Percentiles rank a stretch among this genome's conserved stretches.
Evolutionary conservation across 257 asterid genomes (phyloP).

Genomic region (Coffea eugenioides): DNA sequence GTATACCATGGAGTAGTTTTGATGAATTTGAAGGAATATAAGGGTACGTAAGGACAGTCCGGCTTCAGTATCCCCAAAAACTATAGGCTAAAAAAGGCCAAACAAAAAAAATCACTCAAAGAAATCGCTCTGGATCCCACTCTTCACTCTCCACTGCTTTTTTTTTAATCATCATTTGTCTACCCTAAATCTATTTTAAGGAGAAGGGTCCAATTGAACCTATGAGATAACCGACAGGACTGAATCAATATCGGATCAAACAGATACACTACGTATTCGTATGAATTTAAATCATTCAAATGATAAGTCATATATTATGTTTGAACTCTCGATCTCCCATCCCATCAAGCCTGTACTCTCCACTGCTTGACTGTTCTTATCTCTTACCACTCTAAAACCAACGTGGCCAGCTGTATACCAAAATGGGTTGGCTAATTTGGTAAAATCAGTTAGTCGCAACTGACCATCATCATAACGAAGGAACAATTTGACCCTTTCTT

Average conservation of each 20-base stretch:
- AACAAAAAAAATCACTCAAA: neutral
- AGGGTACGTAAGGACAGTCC: neutral
- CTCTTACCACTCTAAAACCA: neutral
- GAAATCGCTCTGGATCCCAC: neutral
- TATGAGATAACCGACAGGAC: no score
- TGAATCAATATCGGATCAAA: no score
- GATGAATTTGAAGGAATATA: neutral
- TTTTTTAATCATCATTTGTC: no score
- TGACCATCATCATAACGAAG: conserved; percentile 4
- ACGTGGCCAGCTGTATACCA: conserved; percentile 30
- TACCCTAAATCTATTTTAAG: no score
- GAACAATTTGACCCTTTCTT: conserved; percentile 3
- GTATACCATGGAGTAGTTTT: neutral
- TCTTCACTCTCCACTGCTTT: no score
- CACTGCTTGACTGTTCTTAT: neutral
- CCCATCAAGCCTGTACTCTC: no score
- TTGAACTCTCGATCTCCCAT: no score
- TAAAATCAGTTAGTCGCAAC: neutral
- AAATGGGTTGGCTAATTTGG: conserved; percentile 1
- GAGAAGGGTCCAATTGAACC: no score
- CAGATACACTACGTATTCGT: no score
- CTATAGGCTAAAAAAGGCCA: neutral
- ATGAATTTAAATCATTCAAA: no score
- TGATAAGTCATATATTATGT: no score
- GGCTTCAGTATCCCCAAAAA: neutral